Evolutionary conservation across 352 stramenopile species (phyloP).

Genomic region (Globisporangium paddicum): DNA sequence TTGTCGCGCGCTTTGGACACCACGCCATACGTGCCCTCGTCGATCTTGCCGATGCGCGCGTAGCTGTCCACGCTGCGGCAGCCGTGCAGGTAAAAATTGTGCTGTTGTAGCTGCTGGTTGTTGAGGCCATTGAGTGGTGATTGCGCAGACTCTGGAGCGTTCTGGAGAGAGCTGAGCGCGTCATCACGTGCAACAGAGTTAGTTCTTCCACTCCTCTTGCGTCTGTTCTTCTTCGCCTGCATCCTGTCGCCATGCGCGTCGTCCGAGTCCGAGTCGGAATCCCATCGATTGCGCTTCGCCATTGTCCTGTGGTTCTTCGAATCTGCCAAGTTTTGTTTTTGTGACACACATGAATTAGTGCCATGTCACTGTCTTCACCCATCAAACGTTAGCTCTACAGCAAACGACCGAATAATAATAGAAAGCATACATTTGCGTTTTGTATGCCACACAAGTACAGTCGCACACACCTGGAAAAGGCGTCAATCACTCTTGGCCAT

Average conservation of each 20-base stretch:
- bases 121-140: neutral
- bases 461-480: neutral
- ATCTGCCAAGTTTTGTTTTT: neutral
- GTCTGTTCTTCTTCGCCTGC: neutral
- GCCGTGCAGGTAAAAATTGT: conserved; percentile 79
- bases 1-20: conserved; percentile 94
- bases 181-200: neutral
- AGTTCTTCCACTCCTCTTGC: neutral
- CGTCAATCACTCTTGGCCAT: conserved; percentile 8
- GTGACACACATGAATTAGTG: neutral
- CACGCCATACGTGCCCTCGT: conserved; percentile 96
- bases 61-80: conserved; percentile 96
- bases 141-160: neutral
- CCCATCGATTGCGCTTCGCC: conserved; percentile 63
- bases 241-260: conserved; percentile 9
- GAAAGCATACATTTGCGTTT: too few relatives aligned
- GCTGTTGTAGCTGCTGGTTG: conserved; percentile 12
- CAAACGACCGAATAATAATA: conserved; percentile 4
- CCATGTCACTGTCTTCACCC: neutral
- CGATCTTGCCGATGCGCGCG: conserved; percentile 90
- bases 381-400: conserved; percentile 4
- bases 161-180: neutral
- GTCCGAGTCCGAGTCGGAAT: conserved; percentile 51
- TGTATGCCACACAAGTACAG: conserved; percentile 4
- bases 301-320: neutral